Conservation (phyloP, 176 grass and related monocot genomes). For the Aegilops tauschii region DNA sequence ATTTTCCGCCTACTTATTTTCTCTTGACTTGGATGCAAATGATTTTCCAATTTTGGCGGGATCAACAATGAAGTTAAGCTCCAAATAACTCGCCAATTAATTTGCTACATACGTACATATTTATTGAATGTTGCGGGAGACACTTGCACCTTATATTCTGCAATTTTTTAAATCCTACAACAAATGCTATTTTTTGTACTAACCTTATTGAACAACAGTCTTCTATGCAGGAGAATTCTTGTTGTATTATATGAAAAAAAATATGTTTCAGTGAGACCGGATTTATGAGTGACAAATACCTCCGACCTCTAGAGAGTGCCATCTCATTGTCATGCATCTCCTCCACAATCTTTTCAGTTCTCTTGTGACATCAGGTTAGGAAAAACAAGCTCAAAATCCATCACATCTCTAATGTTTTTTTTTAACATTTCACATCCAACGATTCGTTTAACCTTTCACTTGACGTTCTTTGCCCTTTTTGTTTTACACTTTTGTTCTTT, state of each 20-base stretch:
- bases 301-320: not conserved
- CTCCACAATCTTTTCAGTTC: not conserved
- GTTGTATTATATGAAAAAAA: not conserved
- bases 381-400: not conserved
- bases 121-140: not conserved
- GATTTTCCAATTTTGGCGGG: too few relatives aligned
- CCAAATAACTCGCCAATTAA: not conserved
- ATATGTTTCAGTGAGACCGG: not conserved
- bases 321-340: not conserved
- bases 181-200: not conserved
- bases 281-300: not conserved
- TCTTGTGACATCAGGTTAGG: not conserved
- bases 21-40: not conserved
- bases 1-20: not conserved
- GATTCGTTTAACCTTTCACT: constrained; percentile 19
- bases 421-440: constrained; percentile 8
- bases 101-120: constrained; percentile 13
- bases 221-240: not conserved
- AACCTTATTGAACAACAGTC: not conserved
- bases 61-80: not conserved
- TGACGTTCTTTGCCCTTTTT: not conserved
- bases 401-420: not conserved
- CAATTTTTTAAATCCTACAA: not conserved
- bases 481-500: not conserved
- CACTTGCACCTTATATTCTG: not conserved